These are phyloP conservation scores for Auricularia cornea DNA, from an alignment of 768 basidiomycete species.

Conservation along the genomic window DNA sequence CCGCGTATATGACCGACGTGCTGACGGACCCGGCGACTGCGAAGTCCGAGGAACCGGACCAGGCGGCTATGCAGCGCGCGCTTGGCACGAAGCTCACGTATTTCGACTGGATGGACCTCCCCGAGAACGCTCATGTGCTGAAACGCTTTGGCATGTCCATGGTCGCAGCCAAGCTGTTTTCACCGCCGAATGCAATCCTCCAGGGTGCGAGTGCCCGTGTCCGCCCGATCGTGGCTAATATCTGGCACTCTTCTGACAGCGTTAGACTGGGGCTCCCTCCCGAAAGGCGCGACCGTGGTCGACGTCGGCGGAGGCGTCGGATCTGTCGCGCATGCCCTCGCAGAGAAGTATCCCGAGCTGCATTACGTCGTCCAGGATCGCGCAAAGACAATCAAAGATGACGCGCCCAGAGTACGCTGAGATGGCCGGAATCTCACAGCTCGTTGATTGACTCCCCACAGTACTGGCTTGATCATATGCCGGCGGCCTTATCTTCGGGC, in stretches of 20 bases:
- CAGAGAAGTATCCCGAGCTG: conserved; percentile 6
- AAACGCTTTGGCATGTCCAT: conserved; percentile 27
- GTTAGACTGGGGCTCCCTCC: conserved; percentile 1
- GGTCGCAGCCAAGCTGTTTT: conserved; percentile 5
- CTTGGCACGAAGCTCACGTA: conserved; percentile 14
- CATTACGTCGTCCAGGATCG: conserved; percentile 16
- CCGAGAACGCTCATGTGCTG: conserved; percentile 18
- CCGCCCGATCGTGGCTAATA: background rate
- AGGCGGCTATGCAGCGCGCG: conserved; percentile 20
- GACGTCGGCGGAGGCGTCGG: conserved; percentile 20
- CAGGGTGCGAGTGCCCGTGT: background rate
- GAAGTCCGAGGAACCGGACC: conserved; percentile 17
- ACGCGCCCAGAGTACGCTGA: background rate
- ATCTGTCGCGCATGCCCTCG: conserved; percentile 6
- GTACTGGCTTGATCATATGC: conserved; percentile 4
- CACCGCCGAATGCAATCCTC: background rate
- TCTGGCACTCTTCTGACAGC: background rate
- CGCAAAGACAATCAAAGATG: conserved; percentile 11
- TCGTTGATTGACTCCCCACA: background rate
- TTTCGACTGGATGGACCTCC: conserved; percentile 21
- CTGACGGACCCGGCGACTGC: conserved; percentile 12
- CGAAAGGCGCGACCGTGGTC: conserved; percentile 11
- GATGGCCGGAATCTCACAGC: background rate
- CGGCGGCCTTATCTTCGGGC: conserved; percentile 4
- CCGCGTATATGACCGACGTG: conserved; percentile 15